Evolutionary conservation across 148 eudicot species (phyloP).

Genomic region (Camellia lanceoleosa): DNA sequence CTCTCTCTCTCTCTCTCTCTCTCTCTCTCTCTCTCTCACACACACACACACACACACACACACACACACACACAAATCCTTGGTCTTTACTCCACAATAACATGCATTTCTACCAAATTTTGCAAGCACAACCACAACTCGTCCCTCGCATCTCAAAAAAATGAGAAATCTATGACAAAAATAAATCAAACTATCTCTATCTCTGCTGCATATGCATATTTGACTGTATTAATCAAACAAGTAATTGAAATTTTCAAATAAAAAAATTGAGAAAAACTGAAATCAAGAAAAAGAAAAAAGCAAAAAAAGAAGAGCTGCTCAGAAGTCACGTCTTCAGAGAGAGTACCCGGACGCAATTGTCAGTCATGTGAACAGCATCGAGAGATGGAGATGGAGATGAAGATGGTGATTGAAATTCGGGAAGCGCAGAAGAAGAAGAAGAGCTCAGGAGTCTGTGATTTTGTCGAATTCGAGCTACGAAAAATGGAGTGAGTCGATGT

Average conservation of each 20-base stretch:
- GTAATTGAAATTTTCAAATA: not conserved
- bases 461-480: conserved; percentile 51
- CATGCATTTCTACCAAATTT: not conserved
- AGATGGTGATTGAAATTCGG: conserved; percentile 26
- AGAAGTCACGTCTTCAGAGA: not conserved
- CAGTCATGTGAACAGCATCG: conserved; percentile 59
- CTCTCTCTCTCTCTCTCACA: too few relatives aligned
- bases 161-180: not conserved
- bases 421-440: conserved; percentile 35
- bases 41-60: too few relatives aligned
- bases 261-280: not conserved
- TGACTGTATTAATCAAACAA: not conserved
- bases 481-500: conserved; percentile 37
- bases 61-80: not conserved
- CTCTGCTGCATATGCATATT: not conserved
- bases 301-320: not conserved
- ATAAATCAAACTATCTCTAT: not conserved
- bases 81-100: not conserved
- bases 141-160: not conserved
- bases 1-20: too few relatives aligned
- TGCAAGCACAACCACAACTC: not conserved
- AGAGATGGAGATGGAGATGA: conserved; percentile 40
- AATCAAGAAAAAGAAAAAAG: not conserved
- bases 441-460: conserved; percentile 51
- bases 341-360: conserved; percentile 64